Percentiles rank a stretch among this genome's conserved stretches.
Evolutionary conservation across 2,329 filamentous ascomycete genomes (phyloP).

Genomic region (Alternaria brassicae): DNA sequence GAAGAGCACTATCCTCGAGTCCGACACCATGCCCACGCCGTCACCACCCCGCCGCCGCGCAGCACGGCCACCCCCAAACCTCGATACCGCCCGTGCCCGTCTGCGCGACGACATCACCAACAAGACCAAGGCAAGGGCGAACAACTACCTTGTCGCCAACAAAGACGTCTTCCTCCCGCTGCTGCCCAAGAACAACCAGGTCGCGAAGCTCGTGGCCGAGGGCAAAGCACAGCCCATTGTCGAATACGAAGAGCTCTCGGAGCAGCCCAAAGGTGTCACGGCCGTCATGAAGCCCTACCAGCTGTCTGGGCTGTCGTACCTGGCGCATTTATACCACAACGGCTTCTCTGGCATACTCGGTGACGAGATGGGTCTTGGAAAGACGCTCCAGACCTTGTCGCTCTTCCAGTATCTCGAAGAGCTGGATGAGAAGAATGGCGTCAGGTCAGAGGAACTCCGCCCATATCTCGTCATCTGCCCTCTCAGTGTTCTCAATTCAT

Average conservation of each 20-base stretch:
- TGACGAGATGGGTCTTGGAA: constrained; percentile 99
- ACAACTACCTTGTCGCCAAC: constrained; percentile 56
- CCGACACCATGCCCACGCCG: constrained; percentile 35
- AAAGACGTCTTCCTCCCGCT: constrained; percentile 57
- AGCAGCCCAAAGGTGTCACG: constrained; percentile 57
- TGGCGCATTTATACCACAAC: constrained; percentile 99
- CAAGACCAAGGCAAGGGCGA: constrained; percentile 53
- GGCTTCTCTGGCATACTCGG: constrained; percentile 98
- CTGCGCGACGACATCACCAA: constrained; percentile 53
- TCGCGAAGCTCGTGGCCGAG: constrained; percentile 48
- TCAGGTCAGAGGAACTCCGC: constrained; percentile 69
- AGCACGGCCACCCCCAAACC: constrained; percentile 26
- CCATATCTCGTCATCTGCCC: constrained; percentile 97
- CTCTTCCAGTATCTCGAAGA: constrained; percentile 96
- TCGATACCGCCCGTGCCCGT: constrained; percentile 50
- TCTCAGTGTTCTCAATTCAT: constrained; percentile 94
- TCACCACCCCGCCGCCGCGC: constrained; percentile 17
- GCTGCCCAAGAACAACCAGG: constrained; percentile 54
- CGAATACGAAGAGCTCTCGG: constrained; percentile 51
- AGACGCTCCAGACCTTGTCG: constrained; percentile 98
- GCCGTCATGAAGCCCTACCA: constrained; percentile 90
- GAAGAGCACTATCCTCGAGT: constrained; percentile 40
- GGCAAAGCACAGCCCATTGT: constrained; percentile 36
- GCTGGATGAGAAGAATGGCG: constrained; percentile 67
- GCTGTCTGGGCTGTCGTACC: constrained; percentile 96